Percentiles rank a stretch among this genome's conserved stretches.
Conservation (phyloP, 2,329 filamentous ascomycete genomes). For the Fusarium poae region DNA sequence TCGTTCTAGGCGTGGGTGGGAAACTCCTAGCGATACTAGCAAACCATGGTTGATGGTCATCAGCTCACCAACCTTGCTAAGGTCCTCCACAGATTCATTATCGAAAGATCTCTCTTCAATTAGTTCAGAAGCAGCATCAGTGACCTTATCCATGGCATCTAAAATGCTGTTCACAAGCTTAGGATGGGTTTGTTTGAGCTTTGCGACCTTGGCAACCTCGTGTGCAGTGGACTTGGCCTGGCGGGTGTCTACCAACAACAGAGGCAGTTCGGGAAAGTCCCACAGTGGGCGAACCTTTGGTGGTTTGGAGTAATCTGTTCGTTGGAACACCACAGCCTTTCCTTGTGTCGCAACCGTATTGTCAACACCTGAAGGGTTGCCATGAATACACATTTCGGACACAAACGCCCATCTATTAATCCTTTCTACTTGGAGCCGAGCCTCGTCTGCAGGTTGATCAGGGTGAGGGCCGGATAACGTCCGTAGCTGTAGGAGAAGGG, state of each 20-base stretch:
- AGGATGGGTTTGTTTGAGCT: slow-evolving; percentile 78
- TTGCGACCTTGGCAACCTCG: slow-evolving; percentile 88
- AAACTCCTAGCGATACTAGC: slow-evolving; percentile 90
- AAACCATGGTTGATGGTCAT: slow-evolving; percentile 96
- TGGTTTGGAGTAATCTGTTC: slow-evolving; percentile 81
- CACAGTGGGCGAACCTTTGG: slow-evolving; percentile 82
- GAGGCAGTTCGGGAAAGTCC: slow-evolving; percentile 90
- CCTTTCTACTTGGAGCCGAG: slow-evolving; percentile 89
- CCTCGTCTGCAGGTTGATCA: slow-evolving; percentile 89
- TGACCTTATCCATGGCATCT: slow-evolving; percentile 84
- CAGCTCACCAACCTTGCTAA: slow-evolving; percentile 85
- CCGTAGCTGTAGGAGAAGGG: slow-evolving; percentile 87
- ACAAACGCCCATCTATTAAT: slow-evolving; percentile 99
- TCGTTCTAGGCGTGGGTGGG: slow-evolving; percentile 91
- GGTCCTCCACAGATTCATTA: slow-evolving; percentile 69
- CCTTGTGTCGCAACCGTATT: slow-evolving; percentile 96
- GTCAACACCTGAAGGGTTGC: slow-evolving; percentile 95
- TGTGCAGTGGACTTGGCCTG: slow-evolving; percentile 86
- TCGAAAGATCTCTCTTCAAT: slow-evolving; percentile 76
- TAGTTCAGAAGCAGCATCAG: slow-evolving; percentile 66
- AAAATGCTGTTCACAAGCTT: slow-evolving; percentile 84
- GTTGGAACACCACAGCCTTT: slow-evolving; percentile 92
- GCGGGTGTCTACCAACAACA: slow-evolving; percentile 90
- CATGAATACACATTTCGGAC: slow-evolving; percentile 96
- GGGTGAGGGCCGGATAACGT: slow-evolving; percentile 91